Conservation (phyloP, 768 basidiomycete genomes). For the Hygrocybe punicea region DNA sequence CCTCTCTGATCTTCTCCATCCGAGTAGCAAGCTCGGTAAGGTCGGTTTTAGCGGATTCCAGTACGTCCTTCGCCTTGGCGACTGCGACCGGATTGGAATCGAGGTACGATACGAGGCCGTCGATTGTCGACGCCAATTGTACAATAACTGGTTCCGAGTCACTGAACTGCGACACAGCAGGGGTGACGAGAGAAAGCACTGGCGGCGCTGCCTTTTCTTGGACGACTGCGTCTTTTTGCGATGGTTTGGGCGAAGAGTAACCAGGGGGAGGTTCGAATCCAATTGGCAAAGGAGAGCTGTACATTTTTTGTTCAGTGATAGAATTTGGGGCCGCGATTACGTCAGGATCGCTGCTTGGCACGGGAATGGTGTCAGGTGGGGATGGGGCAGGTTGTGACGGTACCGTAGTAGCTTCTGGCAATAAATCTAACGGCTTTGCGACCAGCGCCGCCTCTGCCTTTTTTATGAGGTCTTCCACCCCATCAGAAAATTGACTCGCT, state of each 20-base stretch:
- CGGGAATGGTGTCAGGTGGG: conserved; percentile 17
- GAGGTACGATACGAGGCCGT: conserved; percentile 82
- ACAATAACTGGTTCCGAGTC: conserved; percentile 87
- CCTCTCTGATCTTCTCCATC: conserved; percentile 75
- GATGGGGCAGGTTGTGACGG: conserved; percentile 27
- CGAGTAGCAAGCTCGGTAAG: conserved; percentile 72
- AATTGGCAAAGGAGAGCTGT: conserved; percentile 75
- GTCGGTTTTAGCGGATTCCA: conserved; percentile 78
- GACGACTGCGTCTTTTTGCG: conserved; percentile 36
- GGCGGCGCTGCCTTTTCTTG: conserved; percentile 26
- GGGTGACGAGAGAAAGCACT: conserved; percentile 73
- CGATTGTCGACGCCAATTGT: conserved; percentile 90
- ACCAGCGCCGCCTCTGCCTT: conserved; percentile 72
- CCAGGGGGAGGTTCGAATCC: conserved; percentile 95
- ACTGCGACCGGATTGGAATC: conserved; percentile 67
- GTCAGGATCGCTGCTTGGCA: not conserved
- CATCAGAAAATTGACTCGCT: conserved; percentile 53
- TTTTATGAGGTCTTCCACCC: conserved; percentile 61
- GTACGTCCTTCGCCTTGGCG: conserved; percentile 64
- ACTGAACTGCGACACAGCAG: conserved; percentile 66
- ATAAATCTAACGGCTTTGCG: conserved; percentile 37
- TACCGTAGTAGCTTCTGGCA: conserved; percentile 8
- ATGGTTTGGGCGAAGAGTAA: conserved; percentile 59
- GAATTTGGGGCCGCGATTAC: conserved; percentile 7
- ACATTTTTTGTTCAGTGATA: conserved; percentile 43